These are phyloP conservation scores for Ogataea salicorniae DNA, from an alignment of 805 yeast genomes.

Conservation along the genomic window DNA sequence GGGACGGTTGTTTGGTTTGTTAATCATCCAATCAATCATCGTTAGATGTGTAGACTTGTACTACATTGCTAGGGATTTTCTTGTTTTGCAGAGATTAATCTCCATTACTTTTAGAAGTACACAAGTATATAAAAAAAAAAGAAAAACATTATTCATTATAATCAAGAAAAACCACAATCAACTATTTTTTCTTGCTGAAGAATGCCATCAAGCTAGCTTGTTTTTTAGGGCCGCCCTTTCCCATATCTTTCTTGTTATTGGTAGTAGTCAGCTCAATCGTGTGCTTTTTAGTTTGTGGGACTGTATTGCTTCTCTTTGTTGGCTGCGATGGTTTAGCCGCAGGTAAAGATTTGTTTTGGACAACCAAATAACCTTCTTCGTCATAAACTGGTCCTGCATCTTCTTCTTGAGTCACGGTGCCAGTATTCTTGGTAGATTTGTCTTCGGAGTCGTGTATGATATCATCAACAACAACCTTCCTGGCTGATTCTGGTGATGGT, in stretches of 20 bases:
- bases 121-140: too few relatives aligned
- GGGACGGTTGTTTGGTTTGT: too few relatives aligned
- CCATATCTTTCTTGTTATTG: conserved; percentile 5
- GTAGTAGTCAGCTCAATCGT: conserved; percentile 4
- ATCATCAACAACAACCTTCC: conserved; percentile 1
- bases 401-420: conserved; percentile 5
- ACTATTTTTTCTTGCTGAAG: conserved; percentile 23
- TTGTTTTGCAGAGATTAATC: too few relatives aligned
- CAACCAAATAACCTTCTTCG: conserved; percentile 29
- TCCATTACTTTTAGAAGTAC: too few relatives aligned
- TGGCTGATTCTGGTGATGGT: conserved; percentile 6
- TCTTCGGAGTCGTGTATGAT: neutral
- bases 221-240: conserved; percentile 8
- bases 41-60: too few relatives aligned
- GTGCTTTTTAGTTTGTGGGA: conserved; percentile 11
- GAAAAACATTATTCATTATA: too few relatives aligned
- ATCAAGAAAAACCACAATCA: neutral
- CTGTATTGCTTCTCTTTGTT: conserved; percentile 6
- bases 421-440: neutral
- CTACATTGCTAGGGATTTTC: too few relatives aligned
- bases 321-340: conserved; percentile 4
- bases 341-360: conserved; percentile 8
- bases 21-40: too few relatives aligned
- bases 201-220: conserved; percentile 30
- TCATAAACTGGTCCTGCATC: conserved; percentile 24